A percentile compares a stretch with the other conserved stretches of the same genome.
Conservation (phyloP, 371 early-diverging fungal genomes). For the Blastocladiella emersonii region DNA sequence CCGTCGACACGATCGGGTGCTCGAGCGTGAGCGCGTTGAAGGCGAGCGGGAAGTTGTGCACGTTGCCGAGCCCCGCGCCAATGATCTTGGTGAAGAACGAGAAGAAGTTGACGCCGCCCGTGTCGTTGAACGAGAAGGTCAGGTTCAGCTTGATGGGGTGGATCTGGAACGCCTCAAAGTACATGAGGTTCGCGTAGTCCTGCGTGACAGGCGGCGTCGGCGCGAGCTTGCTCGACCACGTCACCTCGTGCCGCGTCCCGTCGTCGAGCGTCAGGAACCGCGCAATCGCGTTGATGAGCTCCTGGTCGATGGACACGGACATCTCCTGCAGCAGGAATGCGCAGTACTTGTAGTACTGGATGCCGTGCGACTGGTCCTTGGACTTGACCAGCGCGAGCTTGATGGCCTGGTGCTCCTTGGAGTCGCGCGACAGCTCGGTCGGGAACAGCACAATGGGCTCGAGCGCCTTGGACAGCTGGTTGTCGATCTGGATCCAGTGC, state of each 20-base stretch:
- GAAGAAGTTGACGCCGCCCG: not conserved
- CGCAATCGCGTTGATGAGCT: conserved; percentile 66
- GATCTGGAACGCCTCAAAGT: conserved; percentile 86
- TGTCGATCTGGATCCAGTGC: conserved; percentile 90
- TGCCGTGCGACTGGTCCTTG: conserved; percentile 76
- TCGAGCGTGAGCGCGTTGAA: conserved; percentile 84
- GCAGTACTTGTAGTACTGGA: conserved; percentile 81
- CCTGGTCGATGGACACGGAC: conserved; percentile 82
- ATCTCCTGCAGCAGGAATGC: conserved; percentile 79
- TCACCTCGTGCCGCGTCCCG: conserved; percentile 28
- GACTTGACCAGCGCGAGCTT: conserved; percentile 49
- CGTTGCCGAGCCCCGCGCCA: conserved; percentile 92
- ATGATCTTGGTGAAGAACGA: conserved; percentile 64
- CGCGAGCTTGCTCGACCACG: not conserved
- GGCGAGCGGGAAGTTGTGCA: conserved; percentile 80
- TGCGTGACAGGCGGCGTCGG: conserved; percentile 42
- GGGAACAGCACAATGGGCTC: conserved; percentile 87
- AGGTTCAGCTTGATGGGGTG: conserved; percentile 90
- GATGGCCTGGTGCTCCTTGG: conserved; percentile 48
- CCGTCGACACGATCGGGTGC: conserved; percentile 66
- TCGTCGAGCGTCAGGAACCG: conserved; percentile 69
- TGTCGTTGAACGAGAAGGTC: conserved; percentile 45
- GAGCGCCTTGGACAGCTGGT: conserved; percentile 68
- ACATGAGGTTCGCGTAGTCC: conserved; percentile 56
- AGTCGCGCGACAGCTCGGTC: conserved; percentile 53